These are phyloP conservation scores for Globisporangium paroecandrum DNA, from an alignment of 352 stramenopile genomes.

Conservation along the genomic window DNA sequence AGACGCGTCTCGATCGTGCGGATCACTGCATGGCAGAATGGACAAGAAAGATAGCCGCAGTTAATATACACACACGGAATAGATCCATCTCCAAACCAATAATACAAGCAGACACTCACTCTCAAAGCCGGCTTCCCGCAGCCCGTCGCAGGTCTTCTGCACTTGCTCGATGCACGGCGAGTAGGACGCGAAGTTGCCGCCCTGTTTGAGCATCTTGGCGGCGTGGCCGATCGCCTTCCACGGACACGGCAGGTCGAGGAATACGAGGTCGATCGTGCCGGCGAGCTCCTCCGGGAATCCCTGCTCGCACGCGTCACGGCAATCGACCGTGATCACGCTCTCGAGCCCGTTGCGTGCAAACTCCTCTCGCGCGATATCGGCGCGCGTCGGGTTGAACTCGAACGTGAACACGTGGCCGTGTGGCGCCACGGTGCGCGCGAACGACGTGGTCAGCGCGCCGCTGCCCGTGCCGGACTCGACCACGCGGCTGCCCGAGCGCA, in stretches of 20 bases:
- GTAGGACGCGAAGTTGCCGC: slow-evolving; percentile 94
- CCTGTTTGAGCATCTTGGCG: slow-evolving; percentile 90
- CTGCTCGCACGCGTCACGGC: slow-evolving; percentile 95
- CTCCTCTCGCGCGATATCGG: slow-evolving; percentile 90
- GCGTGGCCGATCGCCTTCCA: slow-evolving; percentile 95
- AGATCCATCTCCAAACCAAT: not conserved
- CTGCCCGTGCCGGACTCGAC: slow-evolving; percentile 92
- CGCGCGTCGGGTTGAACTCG: slow-evolving; percentile 96
- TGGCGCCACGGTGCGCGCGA: slow-evolving; percentile 88
- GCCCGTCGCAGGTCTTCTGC: slow-evolving; percentile 82
- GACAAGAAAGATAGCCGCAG: slow-evolving; percentile 8
- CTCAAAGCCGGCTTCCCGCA: slow-evolving; percentile 80
- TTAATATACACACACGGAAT: not conserved
- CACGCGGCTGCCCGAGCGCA: slow-evolving; percentile 89
- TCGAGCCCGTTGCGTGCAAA: slow-evolving; percentile 91
- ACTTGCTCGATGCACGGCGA: slow-evolving; percentile 99
- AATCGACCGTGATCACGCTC: slow-evolving; percentile 91
- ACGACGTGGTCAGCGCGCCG: slow-evolving; percentile 91
- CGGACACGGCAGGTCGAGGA: slow-evolving; percentile 97
- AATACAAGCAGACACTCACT: slow-evolving; percentile 24
- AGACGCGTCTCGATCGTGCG: slow-evolving; percentile 92
- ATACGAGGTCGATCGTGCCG: slow-evolving; percentile 91
- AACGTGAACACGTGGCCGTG: slow-evolving; percentile 95
- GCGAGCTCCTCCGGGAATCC: slow-evolving; percentile 64
- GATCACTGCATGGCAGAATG: slow-evolving; percentile 44